Evolutionary conservation across 768 basidiomycete species (phyloP).

Genomic region (Agaricus sinodeliciosus): DNA sequence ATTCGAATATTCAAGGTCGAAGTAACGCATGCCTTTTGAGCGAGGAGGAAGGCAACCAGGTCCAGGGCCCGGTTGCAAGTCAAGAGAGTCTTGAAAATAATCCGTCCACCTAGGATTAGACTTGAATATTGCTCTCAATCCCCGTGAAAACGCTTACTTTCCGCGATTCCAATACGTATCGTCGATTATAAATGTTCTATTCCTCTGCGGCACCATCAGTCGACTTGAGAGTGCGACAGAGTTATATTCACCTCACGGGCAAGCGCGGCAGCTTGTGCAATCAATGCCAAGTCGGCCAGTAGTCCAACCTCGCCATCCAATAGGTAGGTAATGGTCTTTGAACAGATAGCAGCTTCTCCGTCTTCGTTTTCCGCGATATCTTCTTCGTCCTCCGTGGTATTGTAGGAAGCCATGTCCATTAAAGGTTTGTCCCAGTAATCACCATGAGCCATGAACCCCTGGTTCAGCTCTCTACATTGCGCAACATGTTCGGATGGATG

Average conservation of each 20-base stretch:
- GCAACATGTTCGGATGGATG: conserved; percentile 46
- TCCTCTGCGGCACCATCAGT: conserved; percentile 31
- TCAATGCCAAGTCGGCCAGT: conserved; percentile 55
- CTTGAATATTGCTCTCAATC: background rate
- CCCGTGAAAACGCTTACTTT: conserved; percentile 36
- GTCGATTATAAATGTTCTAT: conserved; percentile 61
- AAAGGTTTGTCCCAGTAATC: conserved; percentile 42
- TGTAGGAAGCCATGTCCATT: conserved; percentile 31
- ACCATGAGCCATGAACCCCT: conserved; percentile 39
- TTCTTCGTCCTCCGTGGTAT: conserved; percentile 20
- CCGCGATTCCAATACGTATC: conserved; percentile 72
- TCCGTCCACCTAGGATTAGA: conserved; percentile 49
- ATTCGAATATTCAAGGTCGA: background rate
- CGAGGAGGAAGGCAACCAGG: conserved; percentile 58
- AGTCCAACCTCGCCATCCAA: conserved; percentile 61
- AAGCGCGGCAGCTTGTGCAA: conserved; percentile 61
- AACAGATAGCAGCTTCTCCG: conserved; percentile 30
- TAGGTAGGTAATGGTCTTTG: conserved; percentile 67
- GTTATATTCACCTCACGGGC: conserved; percentile 49
- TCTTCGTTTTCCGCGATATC: conserved; percentile 9
- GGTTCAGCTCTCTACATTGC: conserved; percentile 47
- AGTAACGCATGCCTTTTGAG: conserved; percentile 42
- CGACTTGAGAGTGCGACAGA: background rate
- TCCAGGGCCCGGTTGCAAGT: conserved; percentile 54
- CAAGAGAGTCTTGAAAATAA: conserved; percentile 50